Conservation (phyloP, 176 grass and related monocot species). For the Dendrocalamus sinicus region DNA sequence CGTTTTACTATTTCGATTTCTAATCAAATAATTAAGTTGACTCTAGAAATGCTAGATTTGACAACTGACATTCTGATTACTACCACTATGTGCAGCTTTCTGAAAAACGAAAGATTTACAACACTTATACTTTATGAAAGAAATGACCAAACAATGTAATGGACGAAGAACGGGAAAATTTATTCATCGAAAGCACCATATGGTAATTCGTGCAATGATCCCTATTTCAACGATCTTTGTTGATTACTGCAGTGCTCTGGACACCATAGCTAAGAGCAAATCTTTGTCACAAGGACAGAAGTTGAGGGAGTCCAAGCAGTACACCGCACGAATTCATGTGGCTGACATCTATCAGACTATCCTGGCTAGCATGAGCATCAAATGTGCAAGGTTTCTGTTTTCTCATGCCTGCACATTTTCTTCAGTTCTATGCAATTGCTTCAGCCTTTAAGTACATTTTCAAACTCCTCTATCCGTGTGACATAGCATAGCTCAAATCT, state of each 20-base stretch:
- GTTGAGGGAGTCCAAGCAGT: constrained; percentile 67
- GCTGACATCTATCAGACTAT: constrained; percentile 82
- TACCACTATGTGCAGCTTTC: not conserved
- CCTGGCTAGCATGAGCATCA: constrained; percentile 61
- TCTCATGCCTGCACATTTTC: not conserved
- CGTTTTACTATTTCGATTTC: constrained; percentile 33
- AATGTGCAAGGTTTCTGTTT: constrained; percentile 58
- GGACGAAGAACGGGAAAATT: not conserved
- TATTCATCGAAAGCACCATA: not conserved
- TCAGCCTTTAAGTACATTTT: not conserved
- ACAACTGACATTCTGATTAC: not conserved
- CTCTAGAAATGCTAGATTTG: constrained; percentile 13
- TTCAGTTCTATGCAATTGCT: not conserved
- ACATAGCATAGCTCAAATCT: not conserved
- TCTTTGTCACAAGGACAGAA: constrained; percentile 67
- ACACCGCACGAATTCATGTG: constrained; percentile 77
- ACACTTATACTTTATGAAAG: not conserved
- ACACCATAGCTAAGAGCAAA: constrained; percentile 75
- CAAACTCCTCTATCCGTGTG: not conserved
- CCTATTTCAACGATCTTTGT: constrained; percentile 3
- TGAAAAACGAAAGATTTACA: not conserved
- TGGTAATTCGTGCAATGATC: not conserved
- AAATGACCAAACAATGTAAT: not conserved
- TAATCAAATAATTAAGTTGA: constrained; percentile 24
- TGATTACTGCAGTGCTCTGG: constrained; percentile 74